Conservation (phyloP, 2,329 filamentous ascomycete genomes). For the Fusarium sp. region DNA sequence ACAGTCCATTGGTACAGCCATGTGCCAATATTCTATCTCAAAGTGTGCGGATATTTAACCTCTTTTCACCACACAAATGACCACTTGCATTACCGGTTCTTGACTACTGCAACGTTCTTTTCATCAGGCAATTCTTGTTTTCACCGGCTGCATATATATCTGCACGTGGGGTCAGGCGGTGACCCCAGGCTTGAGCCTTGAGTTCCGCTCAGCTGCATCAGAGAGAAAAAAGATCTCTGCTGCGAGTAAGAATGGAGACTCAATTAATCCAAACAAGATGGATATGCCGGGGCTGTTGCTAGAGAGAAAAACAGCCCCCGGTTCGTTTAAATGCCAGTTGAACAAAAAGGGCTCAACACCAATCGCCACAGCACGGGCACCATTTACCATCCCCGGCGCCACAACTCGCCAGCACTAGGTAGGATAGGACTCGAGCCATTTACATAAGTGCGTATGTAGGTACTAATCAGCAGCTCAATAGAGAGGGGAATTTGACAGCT, state of each 20-base stretch:
- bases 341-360: conserved; percentile 20
- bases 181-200: conserved; percentile 26
- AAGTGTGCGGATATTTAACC: conserved; percentile 30
- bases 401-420: conserved; percentile 15
- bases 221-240: conserved; percentile 13
- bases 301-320: conserved; percentile 5
- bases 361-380: conserved; percentile 42
- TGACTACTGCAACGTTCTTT: conserved; percentile 37
- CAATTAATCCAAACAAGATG: neutral
- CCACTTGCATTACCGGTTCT: conserved; percentile 20
- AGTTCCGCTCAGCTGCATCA: conserved; percentile 3
- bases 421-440: conserved; percentile 9
- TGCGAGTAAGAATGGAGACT: too few relatives aligned
- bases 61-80: conserved; percentile 14
- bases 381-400: conserved; percentile 6
- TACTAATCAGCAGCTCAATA: neutral
- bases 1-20: conserved; percentile 26
- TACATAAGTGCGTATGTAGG: neutral
- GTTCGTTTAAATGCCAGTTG: conserved; percentile 8
- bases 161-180: conserved; percentile 43
- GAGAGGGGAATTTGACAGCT: conserved; percentile 4
- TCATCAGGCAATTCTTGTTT: conserved; percentile 39
- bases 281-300: neutral
- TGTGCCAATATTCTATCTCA: conserved; percentile 29
- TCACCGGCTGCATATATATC: conserved; percentile 40